Conservation (phyloP, 2,329 filamentous ascomycete species). For the Dothideomycetidae sp. region DNA sequence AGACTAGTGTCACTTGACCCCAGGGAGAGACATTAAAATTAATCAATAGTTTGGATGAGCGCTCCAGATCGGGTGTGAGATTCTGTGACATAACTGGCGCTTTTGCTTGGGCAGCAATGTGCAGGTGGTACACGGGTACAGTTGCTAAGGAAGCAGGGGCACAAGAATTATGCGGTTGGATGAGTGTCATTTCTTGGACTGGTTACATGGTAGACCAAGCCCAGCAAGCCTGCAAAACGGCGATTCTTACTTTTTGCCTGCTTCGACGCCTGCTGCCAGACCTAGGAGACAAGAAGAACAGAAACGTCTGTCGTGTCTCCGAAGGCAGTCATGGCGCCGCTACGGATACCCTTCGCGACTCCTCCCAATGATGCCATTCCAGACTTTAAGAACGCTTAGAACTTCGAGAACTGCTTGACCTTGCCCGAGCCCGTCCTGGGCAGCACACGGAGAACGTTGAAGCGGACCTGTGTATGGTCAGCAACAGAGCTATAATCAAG, state of each 20-base stretch:
- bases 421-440: constrained; percentile 82
- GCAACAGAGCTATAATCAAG: constrained; percentile 11
- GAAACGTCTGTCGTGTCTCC: neutral
- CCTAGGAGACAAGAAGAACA: neutral
- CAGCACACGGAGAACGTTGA: constrained; percentile 98
- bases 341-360: constrained; percentile 1
- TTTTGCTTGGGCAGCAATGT: too few species aligned
- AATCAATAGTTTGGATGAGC: too few species aligned
- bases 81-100: too few species aligned
- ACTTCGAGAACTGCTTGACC: constrained; percentile 97
- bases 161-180: too few species aligned
- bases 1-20: neutral
- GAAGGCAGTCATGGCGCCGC: neutral
- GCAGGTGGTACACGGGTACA: too few species aligned
- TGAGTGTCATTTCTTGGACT: neutral
- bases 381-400: constrained; percentile 45
- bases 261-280: neutral
- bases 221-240: neutral
- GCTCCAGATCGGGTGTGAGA: too few species aligned
- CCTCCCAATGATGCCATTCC: constrained; percentile 7
- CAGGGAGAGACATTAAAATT: too few species aligned
- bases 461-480: too few species aligned
- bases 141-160: too few species aligned
- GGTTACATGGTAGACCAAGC: neutral
- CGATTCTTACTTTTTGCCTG: neutral